Percentiles rank a stretch among this genome's conserved stretches.
Evolutionary conservation across 768 basidiomycete species (phyloP).

Genomic region (Naematelia aurantialba): DNA sequence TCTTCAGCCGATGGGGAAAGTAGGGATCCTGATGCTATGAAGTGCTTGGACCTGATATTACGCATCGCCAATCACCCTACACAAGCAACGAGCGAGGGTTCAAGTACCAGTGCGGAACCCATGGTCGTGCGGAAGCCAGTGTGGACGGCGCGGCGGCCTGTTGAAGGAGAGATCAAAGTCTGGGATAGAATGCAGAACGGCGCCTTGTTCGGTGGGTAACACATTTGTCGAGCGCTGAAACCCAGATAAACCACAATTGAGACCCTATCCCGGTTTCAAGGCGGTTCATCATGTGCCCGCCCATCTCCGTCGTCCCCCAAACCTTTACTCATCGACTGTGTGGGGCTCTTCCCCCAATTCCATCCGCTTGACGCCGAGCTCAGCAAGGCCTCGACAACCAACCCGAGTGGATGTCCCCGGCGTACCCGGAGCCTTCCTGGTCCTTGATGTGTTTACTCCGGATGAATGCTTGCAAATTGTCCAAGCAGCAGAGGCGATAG

Average conservation of each 20-base stretch:
- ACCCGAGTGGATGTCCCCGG: conserved; percentile 53
- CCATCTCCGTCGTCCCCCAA: conserved; percentile 57
- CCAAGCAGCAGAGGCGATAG: conserved; percentile 55
- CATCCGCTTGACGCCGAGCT: conserved; percentile 49
- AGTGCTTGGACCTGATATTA: conserved; percentile 57
- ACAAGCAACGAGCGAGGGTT: conserved; percentile 8
- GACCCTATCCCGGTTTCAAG: conserved; percentile 32
- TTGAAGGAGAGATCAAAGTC: conserved; percentile 36
- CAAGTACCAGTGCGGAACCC: conserved; percentile 9
- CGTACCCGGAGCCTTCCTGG: conserved; percentile 56
- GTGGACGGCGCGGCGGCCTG: conserved; percentile 34
- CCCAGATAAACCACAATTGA: conserved; percentile 23
- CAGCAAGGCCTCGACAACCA: conserved; percentile 43
- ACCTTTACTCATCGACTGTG: conserved; percentile 58
- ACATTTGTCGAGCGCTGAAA: conserved; percentile 3
- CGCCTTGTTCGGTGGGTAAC: conserved; percentile 22
- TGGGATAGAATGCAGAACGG: conserved; percentile 41
- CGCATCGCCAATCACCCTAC: conserved; percentile 51
- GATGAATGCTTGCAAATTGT: conserved; percentile 56
- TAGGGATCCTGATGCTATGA: conserved; percentile 54
- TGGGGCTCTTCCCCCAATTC: conserved; percentile 52
- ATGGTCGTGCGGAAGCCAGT: conserved; percentile 32
- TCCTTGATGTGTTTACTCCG: conserved; percentile 55
- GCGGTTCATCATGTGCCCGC: conserved; percentile 53
- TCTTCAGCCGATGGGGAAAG: conserved; percentile 52